phyloP scores from a whole-genome alignment of 2,329 filamentous ascomycete genomes.

The Pseudofabraea citricarpa region DNA sequence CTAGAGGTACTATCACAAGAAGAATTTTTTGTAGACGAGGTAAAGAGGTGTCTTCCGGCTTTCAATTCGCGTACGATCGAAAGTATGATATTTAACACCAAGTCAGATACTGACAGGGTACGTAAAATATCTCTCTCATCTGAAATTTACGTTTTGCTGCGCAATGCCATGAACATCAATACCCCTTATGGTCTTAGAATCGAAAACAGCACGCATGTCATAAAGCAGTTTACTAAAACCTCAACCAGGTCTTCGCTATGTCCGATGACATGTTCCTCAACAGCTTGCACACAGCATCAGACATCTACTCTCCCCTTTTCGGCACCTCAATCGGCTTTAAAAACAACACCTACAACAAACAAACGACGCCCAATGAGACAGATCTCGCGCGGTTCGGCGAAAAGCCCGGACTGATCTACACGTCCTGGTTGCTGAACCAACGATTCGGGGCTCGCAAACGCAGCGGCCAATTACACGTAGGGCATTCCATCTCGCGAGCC shows the following conservation, averaged over 20 bases:
- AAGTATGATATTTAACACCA: slow-evolving; percentile 37
- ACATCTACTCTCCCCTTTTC: slow-evolving; percentile 39
- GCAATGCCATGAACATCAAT: no score
- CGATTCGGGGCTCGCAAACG: slow-evolving; percentile 37
- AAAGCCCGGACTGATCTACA: slow-evolving; percentile 39
- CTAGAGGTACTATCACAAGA: slow-evolving; percentile 37
- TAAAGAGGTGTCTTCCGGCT: slow-evolving; percentile 33
- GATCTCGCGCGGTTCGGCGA: slow-evolving; percentile 32
- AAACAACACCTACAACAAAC: slow-evolving; percentile 34
- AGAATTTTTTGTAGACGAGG: slow-evolving; percentile 34
- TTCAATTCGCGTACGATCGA: slow-evolving; percentile 40
- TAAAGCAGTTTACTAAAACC: no score
- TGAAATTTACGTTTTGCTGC: no score
- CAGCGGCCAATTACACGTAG: slow-evolving; percentile 37
- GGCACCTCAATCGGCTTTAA: slow-evolving; percentile 38
- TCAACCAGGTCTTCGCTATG: slow-evolving; percentile 34
- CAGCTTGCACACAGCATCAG: slow-evolving; percentile 34
- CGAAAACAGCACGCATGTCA: no score
- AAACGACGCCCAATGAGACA: slow-evolving; percentile 25
- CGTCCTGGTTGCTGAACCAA: slow-evolving; percentile 38
- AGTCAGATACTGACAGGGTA: slow-evolving; percentile 31
- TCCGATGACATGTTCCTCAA: slow-evolving; percentile 41
- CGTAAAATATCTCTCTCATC: no score
- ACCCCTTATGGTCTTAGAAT: no score
- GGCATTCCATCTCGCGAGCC: slow-evolving; percentile 34